Percentiles rank a stretch among this genome's conserved stretches.
These are phyloP conservation scores for Torrubiella hemipterigena DNA, from an alignment of 2,329 filamentous ascomycete genomes.

Conservation along the genomic window DNA sequence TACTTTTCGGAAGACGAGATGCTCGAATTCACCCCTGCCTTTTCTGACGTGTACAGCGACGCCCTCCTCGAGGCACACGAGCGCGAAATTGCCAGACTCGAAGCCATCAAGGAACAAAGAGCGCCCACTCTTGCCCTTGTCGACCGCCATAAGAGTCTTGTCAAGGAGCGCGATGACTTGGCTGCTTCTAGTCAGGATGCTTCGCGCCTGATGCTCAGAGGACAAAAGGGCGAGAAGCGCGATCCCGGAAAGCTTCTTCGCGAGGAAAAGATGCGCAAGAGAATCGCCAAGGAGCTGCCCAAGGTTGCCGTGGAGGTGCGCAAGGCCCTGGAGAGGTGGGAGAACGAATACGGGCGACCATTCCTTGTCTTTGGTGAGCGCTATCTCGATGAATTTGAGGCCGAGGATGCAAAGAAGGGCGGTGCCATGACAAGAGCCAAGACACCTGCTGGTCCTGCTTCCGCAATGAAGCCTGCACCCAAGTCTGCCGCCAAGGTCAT, in stretches of 20 bases:
- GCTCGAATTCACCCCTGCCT: conserved; percentile 94
- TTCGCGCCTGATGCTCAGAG: conserved; percentile 81
- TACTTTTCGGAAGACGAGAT: conserved; percentile 98
- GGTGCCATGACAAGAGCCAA: conserved; percentile 48
- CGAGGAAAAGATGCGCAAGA: conserved; percentile 98
- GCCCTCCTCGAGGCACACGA: conserved; percentile 91
- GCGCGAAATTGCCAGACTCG: conserved; percentile 72
- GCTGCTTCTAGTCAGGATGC: conserved; percentile 89
- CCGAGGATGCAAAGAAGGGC: conserved; percentile 43
- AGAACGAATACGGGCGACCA: conserved; percentile 85
- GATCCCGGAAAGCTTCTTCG: conserved; percentile 88
- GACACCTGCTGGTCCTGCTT: conserved; percentile 56
- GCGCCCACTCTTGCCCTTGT: conserved; percentile 72
- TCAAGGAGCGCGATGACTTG: conserved; percentile 79
- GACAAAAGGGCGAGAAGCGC: conserved; percentile 84
- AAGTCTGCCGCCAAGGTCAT: conserved; percentile 19
- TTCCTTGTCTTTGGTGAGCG: conserved; percentile 89
- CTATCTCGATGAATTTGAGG: conserved; percentile 77
- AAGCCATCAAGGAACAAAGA: conserved; percentile 75
- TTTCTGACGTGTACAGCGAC: conserved; percentile 94
- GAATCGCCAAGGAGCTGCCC: conserved; percentile 89
- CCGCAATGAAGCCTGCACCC: conserved; percentile 22
- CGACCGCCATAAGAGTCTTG: conserved; percentile 69
- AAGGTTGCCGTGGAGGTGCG: conserved; percentile 79
- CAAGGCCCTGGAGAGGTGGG: conserved; percentile 74